Evolutionary conservation across 805 yeast species (phyloP), one percentile per base, ranked within the genome.

Genomic region (Starmerella bacillaris): DNA sequence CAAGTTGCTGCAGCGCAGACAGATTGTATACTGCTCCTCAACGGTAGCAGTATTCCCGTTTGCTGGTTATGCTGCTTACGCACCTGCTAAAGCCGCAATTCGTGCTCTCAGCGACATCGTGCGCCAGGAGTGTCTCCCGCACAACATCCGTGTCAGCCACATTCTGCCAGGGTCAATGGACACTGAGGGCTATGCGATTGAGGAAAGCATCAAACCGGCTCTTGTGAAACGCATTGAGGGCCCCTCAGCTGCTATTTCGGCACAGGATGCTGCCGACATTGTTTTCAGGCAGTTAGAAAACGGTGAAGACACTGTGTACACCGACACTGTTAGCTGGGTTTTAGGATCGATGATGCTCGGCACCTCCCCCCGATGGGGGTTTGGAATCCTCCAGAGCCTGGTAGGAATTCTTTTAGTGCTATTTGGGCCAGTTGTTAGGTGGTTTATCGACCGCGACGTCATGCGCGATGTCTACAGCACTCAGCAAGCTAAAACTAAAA

Each of bases 31-130:
- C 40, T 74, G 67, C 47, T 78, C 94, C 0, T 79, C 94, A 2
- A 78, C 73, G 3, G 70, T 76, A 7, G 83, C 92, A 2, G 71
- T 76, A 44, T 86, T 70, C 59, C 82, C 94, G 4, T 76, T 86
- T 50, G 78, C 82, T 30, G 99, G 99, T 0, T 89, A 89, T 53
- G 67, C 73, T 0, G 86, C 80, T 47, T 89, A 89, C 51, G 84
- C 89, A 0, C 98, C 99, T 1, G 55, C 73, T 44, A 89, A 89
- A 53, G 75, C 80, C 0, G 93, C 94, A 0, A 53, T 86, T 12
- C 66, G 78, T 48, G 61, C 92, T 0, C 58, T 89, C 11, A 74
- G 83, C 0, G 78, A 77, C 33, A 61, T 77, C 4, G 56, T 89
- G 36, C 70, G 94, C 42, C 94, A 84, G 46, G 99, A 89, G 52